Evolutionary conservation across 2,329 filamentous ascomycete genomes (phyloP).

Genomic region (Venturia oleaginea): DNA sequence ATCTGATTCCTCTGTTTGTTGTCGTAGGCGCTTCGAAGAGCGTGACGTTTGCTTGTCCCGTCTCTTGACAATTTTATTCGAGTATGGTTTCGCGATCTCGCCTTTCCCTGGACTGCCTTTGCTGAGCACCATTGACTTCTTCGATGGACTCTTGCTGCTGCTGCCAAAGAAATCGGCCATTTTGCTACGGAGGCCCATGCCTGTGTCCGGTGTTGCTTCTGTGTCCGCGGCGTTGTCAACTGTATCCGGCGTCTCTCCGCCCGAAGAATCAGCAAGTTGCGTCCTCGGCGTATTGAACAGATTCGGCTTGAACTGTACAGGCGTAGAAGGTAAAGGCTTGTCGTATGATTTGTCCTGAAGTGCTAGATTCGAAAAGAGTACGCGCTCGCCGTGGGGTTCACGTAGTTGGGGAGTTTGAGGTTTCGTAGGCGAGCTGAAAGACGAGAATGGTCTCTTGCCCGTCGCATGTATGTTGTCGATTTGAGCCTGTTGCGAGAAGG

Average conservation of each 20-base stretch:
- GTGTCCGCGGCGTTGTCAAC: slow-evolving; percentile 33
- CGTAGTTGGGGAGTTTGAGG: slow-evolving; percentile 36
- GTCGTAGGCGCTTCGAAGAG: slow-evolving; percentile 18
- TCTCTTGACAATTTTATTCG: slow-evolving; percentile 29
- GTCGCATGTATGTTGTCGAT: slow-evolving; percentile 15
- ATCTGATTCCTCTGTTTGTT: slow-evolving; percentile 16
- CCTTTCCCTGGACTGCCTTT: slow-evolving; percentile 26
- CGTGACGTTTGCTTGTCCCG: slow-evolving; percentile 23
- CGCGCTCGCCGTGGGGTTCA: slow-evolving; percentile 41
- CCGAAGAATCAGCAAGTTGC: slow-evolving; percentile 31
- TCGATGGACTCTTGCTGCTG: slow-evolving; percentile 20
- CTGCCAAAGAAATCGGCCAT: slow-evolving; percentile 15
- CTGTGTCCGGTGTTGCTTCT: slow-evolving; percentile 32
- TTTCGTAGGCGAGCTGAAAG: slow-evolving; percentile 41
- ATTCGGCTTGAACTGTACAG: slow-evolving; percentile 19
- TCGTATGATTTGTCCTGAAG: slow-evolving; percentile 24
- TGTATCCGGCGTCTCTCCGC: slow-evolving; percentile 41
- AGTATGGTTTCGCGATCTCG: slow-evolving; percentile 25
- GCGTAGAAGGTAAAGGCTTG: slow-evolving; percentile 32
- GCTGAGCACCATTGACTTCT: slow-evolving; percentile 19
- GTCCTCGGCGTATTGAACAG: slow-evolving; percentile 31
- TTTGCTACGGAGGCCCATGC: slow-evolving; percentile 16
- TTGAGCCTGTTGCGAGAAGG: slow-evolving; percentile 8
- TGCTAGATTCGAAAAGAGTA: slow-evolving; percentile 34
- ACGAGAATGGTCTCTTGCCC: slow-evolving; percentile 24